Base-by-base conservation (phyloP, 208 protist genomes). In the Crithidia expoeki region DNA sequence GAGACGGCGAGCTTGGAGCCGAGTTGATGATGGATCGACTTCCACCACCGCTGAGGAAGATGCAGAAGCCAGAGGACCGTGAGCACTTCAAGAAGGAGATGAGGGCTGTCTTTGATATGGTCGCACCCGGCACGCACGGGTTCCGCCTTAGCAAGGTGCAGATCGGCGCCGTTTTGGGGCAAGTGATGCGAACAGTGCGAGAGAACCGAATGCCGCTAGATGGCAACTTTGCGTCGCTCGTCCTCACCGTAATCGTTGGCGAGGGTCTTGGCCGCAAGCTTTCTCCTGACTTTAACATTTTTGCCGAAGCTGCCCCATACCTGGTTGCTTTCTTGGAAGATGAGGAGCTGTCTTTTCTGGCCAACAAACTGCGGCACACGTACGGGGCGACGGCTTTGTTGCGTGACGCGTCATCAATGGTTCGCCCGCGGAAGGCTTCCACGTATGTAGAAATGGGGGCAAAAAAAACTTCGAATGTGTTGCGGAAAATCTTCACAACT, bases 21-120 rank as follows among this genome's bases (percentile, higher is more conserved):
- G 81, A 95, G 58, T 75, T 98, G 30, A 98, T 98, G 93, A 55
- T 98, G 4, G 89, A 97, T 42, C 81, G 94, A 27, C 56, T 94
- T 40, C 90, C 84, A 16, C 49, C 83, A 11, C 61, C 61, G 28
- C 57, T 67, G 70, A 47, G 60, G 25, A 53, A 68, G 9, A 23
- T 23, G 46, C 61, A 73, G 42, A 38, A 51, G 25, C 40, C 58
- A 16, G 76, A 82, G 12, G 58, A 95, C 53, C 78, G 81, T 6
- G 80, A 85, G 34, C 78, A 81, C 49, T 95, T 95, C 34, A 82
- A 81, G 44, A 27, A 46, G 19, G 76, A 87, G 42, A 95, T 97
- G 87, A 88, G 79, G 40, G 52, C 75, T 3, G 88, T 97, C 12
- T 94, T 97, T 58, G 83, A 93, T 63, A 58, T 90, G 55, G 93